Evolutionary conservation across 225 moss, liverwort and hornwort genomes (phyloP), one percentile per base, ranked within the genome.

Genomic region (Pleurozium schreberi): DNA sequence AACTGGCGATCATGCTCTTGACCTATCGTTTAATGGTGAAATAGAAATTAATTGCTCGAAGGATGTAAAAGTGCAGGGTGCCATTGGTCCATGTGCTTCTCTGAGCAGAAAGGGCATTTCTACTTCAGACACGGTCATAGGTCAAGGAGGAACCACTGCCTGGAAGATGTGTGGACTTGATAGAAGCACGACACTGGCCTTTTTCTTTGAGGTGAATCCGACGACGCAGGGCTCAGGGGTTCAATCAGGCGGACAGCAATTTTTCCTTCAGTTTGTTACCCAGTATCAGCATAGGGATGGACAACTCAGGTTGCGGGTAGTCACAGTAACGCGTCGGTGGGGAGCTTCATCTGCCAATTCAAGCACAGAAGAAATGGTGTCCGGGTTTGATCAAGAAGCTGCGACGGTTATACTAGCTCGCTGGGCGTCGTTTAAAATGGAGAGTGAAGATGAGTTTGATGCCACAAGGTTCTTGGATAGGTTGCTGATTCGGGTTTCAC

Each of bases 101-200:
- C 85, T 97, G 91, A 96, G 95, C 86, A 97, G 92, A 90, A 97
- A 97, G 94, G 97, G 98, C 34, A 85, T 90, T 78, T 94, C 95
- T 60, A 94, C 94, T 84, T 92, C 98, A 75, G 98, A 99, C 75
- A 95, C 95, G 63, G 90, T 96, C 26, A 82, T 97, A 87, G 98
- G 98, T 70, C 93, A 99, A 92, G 98, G 98, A 81, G 97, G 94
- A 88, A 97, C 98, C n/a, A 93, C 96, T 58, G 85, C 92, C 58
- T 99, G 98, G 98, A 99, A 99, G 92, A 89, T 99, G 90, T 97
- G 98, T 90, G 98, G 98, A 67, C 94, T 99, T 61, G 96, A 99
- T 91, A 95, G 96, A 92, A 99, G 98, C 89, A 99, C 98, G 68
- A 97, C 98, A 6, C 85, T 99, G 38, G 96, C 98, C 68, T 95